Percentiles rank a stretch among this genome's conserved stretches.
These are phyloP conservation scores for Lasiosphaeris hirsuta DNA, from an alignment of 495 filamentous ascomycete genomes.

Conservation along the genomic window DNA sequence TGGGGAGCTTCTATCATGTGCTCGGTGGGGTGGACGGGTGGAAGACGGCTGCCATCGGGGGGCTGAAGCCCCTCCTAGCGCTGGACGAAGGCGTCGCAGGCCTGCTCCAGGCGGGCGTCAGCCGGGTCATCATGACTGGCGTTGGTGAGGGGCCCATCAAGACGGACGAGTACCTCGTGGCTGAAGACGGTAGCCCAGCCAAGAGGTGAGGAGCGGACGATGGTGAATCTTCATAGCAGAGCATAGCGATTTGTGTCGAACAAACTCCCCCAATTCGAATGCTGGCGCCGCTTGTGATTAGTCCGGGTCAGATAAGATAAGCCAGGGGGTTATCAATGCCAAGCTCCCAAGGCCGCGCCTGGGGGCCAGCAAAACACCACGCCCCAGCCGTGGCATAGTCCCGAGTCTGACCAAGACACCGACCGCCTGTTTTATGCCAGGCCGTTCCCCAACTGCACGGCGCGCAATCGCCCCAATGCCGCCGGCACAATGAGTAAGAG, in stretches of 20 bases:
- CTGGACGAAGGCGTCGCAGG: constrained; percentile 58
- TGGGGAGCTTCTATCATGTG: constrained; percentile 63
- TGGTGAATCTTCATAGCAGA: too few relatives aligned
- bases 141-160: constrained; percentile 87
- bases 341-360: too few relatives aligned
- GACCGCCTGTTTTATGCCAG: not conserved
- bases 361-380: too few relatives aligned
- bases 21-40: constrained; percentile 59
- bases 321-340: too few relatives aligned
- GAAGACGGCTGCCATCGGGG: constrained; percentile 43
- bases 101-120: constrained; percentile 72
- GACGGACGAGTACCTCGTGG: constrained; percentile 73
- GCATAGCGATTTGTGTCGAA: too few relatives aligned
- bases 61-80: constrained; percentile 47
- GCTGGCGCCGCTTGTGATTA: too few relatives aligned
- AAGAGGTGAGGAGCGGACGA: constrained; percentile 21
- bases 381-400: too few relatives aligned
- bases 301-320: too few relatives aligned
- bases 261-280: too few relatives aligned
- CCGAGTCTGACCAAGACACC: too few relatives aligned
- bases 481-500: constrained; percentile 27
- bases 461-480: constrained; percentile 11
- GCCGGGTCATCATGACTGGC: constrained; percentile 81
- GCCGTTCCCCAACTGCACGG: not conserved
- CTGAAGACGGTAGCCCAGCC: constrained; percentile 59